Percentiles rank a stretch among this genome's conserved stretches.
Evolutionary conservation across 2,329 filamentous ascomycete species (phyloP).

Genomic region (Alternaria sp.): DNA sequence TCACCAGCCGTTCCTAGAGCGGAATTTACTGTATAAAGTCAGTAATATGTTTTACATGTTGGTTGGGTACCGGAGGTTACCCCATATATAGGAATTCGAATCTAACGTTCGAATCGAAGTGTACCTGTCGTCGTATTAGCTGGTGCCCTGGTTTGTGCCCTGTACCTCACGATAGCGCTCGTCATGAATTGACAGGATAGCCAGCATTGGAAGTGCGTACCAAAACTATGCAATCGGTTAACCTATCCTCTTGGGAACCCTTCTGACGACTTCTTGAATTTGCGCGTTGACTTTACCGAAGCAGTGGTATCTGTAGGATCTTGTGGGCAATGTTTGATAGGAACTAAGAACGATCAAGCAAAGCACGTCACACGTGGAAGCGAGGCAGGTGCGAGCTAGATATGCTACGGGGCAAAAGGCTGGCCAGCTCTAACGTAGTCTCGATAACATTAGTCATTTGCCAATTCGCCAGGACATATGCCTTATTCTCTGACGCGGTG

Average conservation of each 20-base stretch:
- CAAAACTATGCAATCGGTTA: background rate
- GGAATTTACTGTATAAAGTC: constrained; percentile 39
- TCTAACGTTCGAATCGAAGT: constrained; percentile 8
- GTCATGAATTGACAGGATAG: background rate
- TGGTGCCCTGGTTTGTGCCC: constrained; percentile 1
- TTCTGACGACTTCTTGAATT: background rate
- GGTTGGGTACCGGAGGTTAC: constrained; percentile 3
- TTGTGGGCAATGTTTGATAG: background rate
- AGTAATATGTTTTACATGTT: background rate
- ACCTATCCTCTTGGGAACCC: background rate
- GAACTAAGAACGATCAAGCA: background rate
- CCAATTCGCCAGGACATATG: constrained; percentile 8
- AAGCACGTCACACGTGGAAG: constrained; percentile 2
- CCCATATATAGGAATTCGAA: constrained; percentile 12
- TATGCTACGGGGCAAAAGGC: constrained; percentile 2
- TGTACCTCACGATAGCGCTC: background rate
- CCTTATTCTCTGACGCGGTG: constrained; percentile 5
- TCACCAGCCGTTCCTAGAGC: constrained; percentile 45
- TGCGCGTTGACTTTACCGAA: constrained; percentile 4
- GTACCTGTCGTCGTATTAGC: constrained; percentile 10
- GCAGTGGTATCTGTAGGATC: constrained; percentile 8
- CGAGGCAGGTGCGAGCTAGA: constrained; percentile 5
- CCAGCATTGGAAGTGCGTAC: constrained; percentile 6
- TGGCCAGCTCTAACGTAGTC: background rate
- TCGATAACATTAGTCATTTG: constrained; percentile 17